These are phyloP conservation scores for Penicillium paxilli DNA, from an alignment of 495 filamentous ascomycete species.

Conservation along the genomic window DNA sequence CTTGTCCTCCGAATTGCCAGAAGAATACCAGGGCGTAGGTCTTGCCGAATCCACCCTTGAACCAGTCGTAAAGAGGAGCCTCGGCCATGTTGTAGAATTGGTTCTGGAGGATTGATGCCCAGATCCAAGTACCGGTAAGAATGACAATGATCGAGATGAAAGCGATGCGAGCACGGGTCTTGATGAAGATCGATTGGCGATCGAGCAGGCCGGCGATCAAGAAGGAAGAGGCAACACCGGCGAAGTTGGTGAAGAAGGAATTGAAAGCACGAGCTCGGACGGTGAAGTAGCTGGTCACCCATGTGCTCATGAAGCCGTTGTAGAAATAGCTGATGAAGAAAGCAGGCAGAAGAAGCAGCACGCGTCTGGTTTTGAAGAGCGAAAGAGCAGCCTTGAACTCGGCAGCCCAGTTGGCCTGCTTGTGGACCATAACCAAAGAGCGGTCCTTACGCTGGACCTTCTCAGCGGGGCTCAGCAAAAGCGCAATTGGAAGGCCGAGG, in stretches of 20 bases:
- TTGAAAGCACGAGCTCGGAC: slow-evolving; percentile 34
- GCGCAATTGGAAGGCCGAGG: slow-evolving; percentile 30
- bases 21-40: slow-evolving; percentile 34
- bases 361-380: slow-evolving; percentile 26
- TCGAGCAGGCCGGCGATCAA: slow-evolving; percentile 30
- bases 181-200: slow-evolving; percentile 34
- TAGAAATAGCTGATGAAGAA: slow-evolving; percentile 43
- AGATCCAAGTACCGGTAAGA: slow-evolving; percentile 33
- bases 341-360: slow-evolving; percentile 27
- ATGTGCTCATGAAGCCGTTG: slow-evolving; percentile 35
- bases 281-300: slow-evolving; percentile 35
- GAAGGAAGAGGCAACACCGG: slow-evolving; percentile 34
- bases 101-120: slow-evolving; percentile 31
- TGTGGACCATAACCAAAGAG: slow-evolving; percentile 28
- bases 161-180: slow-evolving; percentile 29
- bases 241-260: slow-evolving; percentile 38
- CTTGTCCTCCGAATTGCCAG: slow-evolving; percentile 33
- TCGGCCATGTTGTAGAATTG: slow-evolving; percentile 28
- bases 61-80: slow-evolving; percentile 32
- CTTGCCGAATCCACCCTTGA: slow-evolving; percentile 32
- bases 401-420: slow-evolving; percentile 26
- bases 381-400: slow-evolving; percentile 32
- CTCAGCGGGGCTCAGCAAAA: slow-evolving; percentile 30
- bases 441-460: slow-evolving; percentile 35
- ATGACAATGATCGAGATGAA: slow-evolving; percentile 27